Evolutionary conservation across 2,329 filamentous ascomycete genomes (phyloP), one percentile per base, ranked within the genome.

Genomic region (Shiraia bambusicola): DNA sequence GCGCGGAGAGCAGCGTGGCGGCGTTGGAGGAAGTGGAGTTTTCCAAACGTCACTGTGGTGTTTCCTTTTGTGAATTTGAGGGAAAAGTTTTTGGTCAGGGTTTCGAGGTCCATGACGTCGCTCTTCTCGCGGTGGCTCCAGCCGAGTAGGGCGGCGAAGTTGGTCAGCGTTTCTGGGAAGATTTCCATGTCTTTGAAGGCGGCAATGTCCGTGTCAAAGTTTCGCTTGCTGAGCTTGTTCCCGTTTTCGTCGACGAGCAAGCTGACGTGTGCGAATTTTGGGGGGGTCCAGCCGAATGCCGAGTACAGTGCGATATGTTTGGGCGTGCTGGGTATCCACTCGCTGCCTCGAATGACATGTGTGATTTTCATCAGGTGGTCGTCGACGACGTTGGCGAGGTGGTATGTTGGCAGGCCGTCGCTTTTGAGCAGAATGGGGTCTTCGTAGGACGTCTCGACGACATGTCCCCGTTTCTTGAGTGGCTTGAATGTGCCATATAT

Each of bases 291-390:
- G 2, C 70, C 71, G 36, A 77, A 76, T 0, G 74, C 75, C 7
- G 66, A 51, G 55, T 77, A 77, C 52, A 77, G 66, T 26, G 78
- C 78, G 42, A 86, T 72, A 63, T 87, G 84, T 63, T 86, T 87
- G 1, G 91, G 90, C 0, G 93, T 97, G 0, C 91, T 95, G 25
- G 92, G 82, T 72, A 98, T 86, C 93, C 93, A 98, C 79, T 98
- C 93, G 77, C 86, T 85, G 38, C 92, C 93, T 29, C 93, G 84
- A 44, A 98, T 87, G 11, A 98, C 93, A 68, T 97, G 92, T 0
- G 91, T 96, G 54, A 98, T 94, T 45, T 88, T 74, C 93, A 98
- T 98, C 46, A 86, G 76, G 66, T 96, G 88, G 61, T 98, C 93
- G 62, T 98, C 93, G 4, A 98, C 85, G 7, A 98, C 92, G 61